Conservation (phyloP, 345 rosid genomes). For the Eucalyptus viminalis region DNA sequence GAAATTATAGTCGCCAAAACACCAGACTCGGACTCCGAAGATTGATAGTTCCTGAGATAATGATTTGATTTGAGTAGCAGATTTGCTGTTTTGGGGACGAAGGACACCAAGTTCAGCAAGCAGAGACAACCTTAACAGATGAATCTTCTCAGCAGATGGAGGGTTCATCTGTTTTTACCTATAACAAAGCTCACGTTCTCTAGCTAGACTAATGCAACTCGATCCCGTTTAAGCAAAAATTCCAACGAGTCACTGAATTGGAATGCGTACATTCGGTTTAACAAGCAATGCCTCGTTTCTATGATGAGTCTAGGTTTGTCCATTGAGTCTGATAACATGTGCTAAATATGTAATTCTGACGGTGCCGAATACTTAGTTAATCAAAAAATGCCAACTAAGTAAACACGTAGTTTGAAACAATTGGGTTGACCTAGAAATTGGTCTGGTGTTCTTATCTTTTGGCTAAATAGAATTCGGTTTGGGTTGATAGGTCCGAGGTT, state of each 20-base stretch:
- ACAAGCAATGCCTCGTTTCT: background rate
- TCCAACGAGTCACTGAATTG: background rate
- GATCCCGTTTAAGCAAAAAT: background rate
- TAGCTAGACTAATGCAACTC: background rate
- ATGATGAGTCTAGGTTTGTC: background rate
- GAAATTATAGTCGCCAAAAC: background rate
- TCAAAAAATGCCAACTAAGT: background rate
- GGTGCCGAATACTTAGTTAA: background rate
- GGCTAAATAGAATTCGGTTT: background rate
- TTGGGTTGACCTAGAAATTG: background rate
- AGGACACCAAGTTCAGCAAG: background rate
- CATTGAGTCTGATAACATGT: background rate
- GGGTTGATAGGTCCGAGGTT: background rate
- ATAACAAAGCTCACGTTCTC: background rate
- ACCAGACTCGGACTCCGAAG: background rate
- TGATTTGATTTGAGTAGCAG: background rate
- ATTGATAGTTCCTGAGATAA: background rate
- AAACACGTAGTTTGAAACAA: background rate
- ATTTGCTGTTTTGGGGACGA: background rate
- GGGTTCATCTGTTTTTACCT: background rate
- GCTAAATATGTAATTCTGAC: background rate
- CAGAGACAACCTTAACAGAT: background rate
- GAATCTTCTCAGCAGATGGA: background rate
- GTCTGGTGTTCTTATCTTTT: background rate
- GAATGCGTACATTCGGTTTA: background rate